Evolutionary conservation across 371 early-diverging fungal genomes (phyloP).

Genomic region (Mortierella sp.): DNA sequence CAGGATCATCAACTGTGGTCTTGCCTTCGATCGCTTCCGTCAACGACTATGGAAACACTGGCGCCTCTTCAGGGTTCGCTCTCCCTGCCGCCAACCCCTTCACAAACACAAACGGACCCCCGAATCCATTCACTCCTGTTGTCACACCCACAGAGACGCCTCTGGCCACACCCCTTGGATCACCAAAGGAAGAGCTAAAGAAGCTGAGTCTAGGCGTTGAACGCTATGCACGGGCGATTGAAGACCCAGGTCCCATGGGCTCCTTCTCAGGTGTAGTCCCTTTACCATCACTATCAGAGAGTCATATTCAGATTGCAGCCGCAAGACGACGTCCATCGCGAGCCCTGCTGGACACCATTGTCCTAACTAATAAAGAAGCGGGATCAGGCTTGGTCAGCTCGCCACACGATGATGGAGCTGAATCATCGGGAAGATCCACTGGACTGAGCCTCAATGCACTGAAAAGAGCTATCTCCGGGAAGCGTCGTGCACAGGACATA

Average conservation of each 20-base stretch:
- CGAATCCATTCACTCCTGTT: constrained; percentile 33
- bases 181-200: constrained; percentile 24
- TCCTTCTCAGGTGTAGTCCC: constrained; percentile 46
- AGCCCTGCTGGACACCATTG: constrained; percentile 10
- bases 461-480: constrained; percentile 39
- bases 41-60: constrained; percentile 1
- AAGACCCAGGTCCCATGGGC: constrained; percentile 40
- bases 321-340: constrained; percentile 30
- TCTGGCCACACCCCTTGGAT: constrained; percentile 33
- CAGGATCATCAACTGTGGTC: not conserved
- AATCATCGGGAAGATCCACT: constrained; percentile 14
- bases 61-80: constrained; percentile 39
- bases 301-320: constrained; percentile 24
- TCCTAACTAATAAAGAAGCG: not conserved
- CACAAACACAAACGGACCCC: constrained; percentile 14
- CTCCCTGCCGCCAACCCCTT: constrained; percentile 39
- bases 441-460: constrained; percentile 37
- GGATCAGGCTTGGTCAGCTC: not conserved
- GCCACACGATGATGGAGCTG: constrained; percentile 5
- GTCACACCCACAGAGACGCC: constrained; percentile 34
- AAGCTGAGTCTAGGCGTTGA: constrained; percentile 46
- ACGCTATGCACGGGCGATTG: constrained; percentile 44
- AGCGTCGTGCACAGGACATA: constrained; percentile 18
- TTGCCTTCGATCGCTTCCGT: constrained; percentile 8
- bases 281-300: constrained; percentile 38